These are phyloP conservation scores for Juncus inflexus DNA, from an alignment of 176 grass and related monocot genomes.

Conservation along the genomic window DNA sequence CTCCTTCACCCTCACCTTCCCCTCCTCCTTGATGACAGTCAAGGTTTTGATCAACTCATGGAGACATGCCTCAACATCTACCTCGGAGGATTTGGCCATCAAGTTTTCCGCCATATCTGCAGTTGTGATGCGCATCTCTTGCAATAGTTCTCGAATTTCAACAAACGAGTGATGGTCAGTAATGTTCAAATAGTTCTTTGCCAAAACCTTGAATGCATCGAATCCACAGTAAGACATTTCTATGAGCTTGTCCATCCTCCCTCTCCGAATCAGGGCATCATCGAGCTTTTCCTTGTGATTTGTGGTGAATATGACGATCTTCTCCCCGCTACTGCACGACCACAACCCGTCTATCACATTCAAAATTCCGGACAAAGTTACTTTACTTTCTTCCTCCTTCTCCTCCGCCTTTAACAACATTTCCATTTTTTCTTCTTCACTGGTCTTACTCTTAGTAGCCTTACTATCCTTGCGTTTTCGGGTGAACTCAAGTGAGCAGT, in stretches of 20 bases:
- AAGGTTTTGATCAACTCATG: not conserved
- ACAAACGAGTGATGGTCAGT: not conserved
- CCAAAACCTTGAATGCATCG: constrained; percentile 19
- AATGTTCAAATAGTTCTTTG: constrained; percentile 8
- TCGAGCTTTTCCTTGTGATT: not conserved
- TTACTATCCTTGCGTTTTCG: constrained; percentile 33
- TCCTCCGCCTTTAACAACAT: too few species aligned
- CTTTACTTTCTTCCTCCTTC: too few species aligned
- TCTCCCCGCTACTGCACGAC: not conserved
- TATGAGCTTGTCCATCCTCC: not conserved
- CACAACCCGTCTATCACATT: not conserved
- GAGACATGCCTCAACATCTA: not conserved
- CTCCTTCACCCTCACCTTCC: too few species aligned
- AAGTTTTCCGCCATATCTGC: constrained; percentile 14
- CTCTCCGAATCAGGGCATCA: not conserved
- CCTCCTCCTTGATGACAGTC: not conserved
- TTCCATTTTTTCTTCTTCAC: too few species aligned
- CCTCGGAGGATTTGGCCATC: constrained; percentile 3
- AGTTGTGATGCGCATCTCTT: not conserved
- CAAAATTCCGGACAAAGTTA: too few species aligned
- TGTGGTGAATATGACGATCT: constrained; percentile 13
- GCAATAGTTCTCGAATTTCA: not conserved
- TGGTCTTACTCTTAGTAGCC: too few species aligned
- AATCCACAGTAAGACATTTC: constrained; percentile 9
- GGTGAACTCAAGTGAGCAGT: constrained; percentile 83